Conservation (phyloP, 768 basidiomycete species). For the Kwoniella pini region DNA sequence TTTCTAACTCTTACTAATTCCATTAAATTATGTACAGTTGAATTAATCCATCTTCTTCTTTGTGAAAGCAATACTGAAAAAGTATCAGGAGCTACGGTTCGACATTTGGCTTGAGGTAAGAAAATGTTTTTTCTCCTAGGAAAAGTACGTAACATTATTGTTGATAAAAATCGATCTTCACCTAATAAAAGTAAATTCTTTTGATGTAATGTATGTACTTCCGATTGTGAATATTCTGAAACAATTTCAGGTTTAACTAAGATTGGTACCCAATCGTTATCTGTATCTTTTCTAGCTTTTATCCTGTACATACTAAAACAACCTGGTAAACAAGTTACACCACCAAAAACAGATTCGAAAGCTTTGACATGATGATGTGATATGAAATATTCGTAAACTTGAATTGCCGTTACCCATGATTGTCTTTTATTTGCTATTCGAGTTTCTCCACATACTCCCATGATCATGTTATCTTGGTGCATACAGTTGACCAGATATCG, state of each 20-base stretch:
- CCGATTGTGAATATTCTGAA: slow-evolving; percentile 91
- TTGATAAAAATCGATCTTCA: slow-evolving; percentile 98
- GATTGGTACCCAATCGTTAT: slow-evolving; percentile 96
- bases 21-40: slow-evolving; percentile 98
- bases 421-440: slow-evolving; percentile 97
- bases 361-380: slow-evolving; percentile 98
- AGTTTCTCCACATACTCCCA: slow-evolving; percentile 99
- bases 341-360: slow-evolving; percentile 98
- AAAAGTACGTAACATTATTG: slow-evolving; percentile 92
- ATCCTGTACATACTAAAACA: slow-evolving; percentile 99
- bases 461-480: slow-evolving; percentile 98
- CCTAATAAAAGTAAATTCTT: slow-evolving; percentile 95
- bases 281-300: slow-evolving; percentile 82
- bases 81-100: slow-evolving; percentile 94
- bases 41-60: slow-evolving; percentile 98
- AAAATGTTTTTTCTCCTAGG: slow-evolving; percentile 99
- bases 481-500: slow-evolving; percentile 93
- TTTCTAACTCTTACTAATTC: slow-evolving; percentile 96
- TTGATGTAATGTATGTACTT: slow-evolving; percentile 92
- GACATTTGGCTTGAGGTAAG: slow-evolving; percentile 89
- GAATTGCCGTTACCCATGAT: slow-evolving; percentile 97
- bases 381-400: slow-evolving; percentile 88
- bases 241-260: slow-evolving; percentile 97
- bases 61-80: slow-evolving; percentile 92
- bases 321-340: slow-evolving; percentile 98